phyloP scores from a whole-genome alignment of 768 basidiomycete genomes.

The Russula griseocarnosa region DNA sequence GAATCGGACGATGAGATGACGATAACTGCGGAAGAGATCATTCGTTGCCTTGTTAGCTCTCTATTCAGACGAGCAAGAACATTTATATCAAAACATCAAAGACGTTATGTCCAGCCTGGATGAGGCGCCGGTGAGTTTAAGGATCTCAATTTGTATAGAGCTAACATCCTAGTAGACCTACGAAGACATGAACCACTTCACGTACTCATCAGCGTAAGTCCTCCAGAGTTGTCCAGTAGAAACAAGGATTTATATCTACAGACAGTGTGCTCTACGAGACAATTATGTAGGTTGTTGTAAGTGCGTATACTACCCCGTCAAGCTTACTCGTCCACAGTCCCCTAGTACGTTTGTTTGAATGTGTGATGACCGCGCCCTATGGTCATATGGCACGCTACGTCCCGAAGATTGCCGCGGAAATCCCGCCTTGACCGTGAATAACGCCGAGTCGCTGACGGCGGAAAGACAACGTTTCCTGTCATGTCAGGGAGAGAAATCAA shows the following conservation, averaged over 20 bases:
- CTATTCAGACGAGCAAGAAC: constrained; percentile 42
- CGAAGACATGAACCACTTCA: constrained; percentile 29
- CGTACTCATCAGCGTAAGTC: constrained; percentile 27
- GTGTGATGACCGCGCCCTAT: not conserved
- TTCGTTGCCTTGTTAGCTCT: constrained; percentile 40
- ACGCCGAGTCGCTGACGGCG: constrained; percentile 40
- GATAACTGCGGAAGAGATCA: constrained; percentile 29
- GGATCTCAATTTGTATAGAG: not conserved
- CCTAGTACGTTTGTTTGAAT: not conserved
- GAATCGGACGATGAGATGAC: constrained; percentile 22
- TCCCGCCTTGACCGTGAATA: constrained; percentile 37
- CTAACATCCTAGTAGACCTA: constrained; percentile 25
- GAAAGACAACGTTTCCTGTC: constrained; percentile 39
- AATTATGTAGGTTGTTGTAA: too few species aligned
- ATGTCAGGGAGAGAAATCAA: constrained; percentile 41
- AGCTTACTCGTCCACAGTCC: constrained; percentile 4
- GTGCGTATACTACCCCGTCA: too few species aligned
- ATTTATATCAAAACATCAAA: constrained; percentile 37
- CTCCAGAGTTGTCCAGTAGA: not conserved
- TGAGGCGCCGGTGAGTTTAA: not conserved
- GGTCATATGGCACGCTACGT: constrained; percentile 42
- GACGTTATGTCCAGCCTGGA: constrained; percentile 32
- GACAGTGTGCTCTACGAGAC: too few species aligned
- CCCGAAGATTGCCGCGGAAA: constrained; percentile 47
- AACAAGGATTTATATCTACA: too few species aligned